Percentiles rank a stretch among this genome's conserved stretches.
phyloP scores from a whole-genome alignment of 306 rosid genomes.

The Cucurbita pepo region DNA sequence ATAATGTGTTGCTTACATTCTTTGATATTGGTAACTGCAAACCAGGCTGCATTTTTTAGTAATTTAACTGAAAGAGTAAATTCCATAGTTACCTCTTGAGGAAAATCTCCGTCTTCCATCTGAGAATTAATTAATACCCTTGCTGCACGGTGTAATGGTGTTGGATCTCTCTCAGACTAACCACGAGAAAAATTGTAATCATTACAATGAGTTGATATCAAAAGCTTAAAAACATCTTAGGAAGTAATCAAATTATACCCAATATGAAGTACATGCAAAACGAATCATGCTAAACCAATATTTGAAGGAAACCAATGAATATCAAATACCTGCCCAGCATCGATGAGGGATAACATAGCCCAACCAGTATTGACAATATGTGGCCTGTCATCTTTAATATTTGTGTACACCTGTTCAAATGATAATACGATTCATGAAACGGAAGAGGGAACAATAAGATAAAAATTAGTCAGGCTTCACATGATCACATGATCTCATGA shows the following conservation, averaged over 20 bases:
- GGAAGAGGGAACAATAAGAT: neutral
- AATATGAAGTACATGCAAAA: neutral
- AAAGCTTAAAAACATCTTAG: neutral
- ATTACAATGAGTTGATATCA: neutral
- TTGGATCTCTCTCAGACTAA: slow-evolving; percentile 19
- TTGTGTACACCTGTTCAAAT: slow-evolving; percentile 14
- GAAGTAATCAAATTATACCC: neutral
- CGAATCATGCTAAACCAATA: neutral
- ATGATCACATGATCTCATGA: neutral
- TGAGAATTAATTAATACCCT: slow-evolving; percentile 16
- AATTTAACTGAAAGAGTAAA: neutral
- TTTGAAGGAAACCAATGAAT: neutral
- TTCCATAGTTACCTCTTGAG: slow-evolving; percentile 15
- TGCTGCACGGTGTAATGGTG: slow-evolving; percentile 18
- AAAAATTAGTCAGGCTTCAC: neutral
- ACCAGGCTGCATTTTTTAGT: neutral
- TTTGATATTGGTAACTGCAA: neutral
- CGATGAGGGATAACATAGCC: slow-evolving; percentile 24
- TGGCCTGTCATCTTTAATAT: slow-evolving; percentile 16
- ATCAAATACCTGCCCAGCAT: slow-evolving; percentile 20
- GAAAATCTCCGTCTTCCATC: slow-evolving; percentile 20
- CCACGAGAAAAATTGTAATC: neutral
- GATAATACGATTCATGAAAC: neutral
- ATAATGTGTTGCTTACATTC: neutral
- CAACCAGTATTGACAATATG: slow-evolving; percentile 23